Conservation (phyloP, 2,329 filamentous ascomycete species). For the Scytalidium lignicola region DNA sequence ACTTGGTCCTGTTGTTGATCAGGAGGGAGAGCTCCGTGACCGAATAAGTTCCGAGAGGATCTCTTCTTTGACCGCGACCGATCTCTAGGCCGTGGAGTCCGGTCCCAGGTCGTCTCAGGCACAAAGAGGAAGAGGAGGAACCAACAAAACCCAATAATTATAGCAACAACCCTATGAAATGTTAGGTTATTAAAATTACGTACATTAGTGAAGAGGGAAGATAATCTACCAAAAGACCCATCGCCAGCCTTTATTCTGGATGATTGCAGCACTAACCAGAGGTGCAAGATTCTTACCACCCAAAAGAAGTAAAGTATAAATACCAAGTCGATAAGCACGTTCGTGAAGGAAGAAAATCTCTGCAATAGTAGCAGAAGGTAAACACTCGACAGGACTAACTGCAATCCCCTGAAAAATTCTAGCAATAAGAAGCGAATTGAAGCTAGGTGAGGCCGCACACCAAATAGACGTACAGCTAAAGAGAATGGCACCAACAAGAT, state of each 20-base stretch:
- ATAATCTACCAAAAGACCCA: constrained; percentile 76
- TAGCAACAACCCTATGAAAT: constrained; percentile 65
- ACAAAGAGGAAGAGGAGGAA: constrained; percentile 81
- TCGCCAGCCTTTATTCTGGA: constrained; percentile 73
- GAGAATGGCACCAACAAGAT: constrained; percentile 70
- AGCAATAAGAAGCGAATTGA: constrained; percentile 72
- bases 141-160: constrained; percentile 68
- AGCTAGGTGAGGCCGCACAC: constrained; percentile 81
- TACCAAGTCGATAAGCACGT: constrained; percentile 84
- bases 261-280: constrained; percentile 79
- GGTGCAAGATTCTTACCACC: constrained; percentile 90
- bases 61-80: not conserved
- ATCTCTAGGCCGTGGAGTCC: constrained; percentile 52
- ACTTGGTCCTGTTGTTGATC: not conserved
- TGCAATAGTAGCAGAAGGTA: constrained; percentile 89
- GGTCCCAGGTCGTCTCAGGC: constrained; percentile 94
- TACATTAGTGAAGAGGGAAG: not conserved
- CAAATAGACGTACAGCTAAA: constrained; percentile 75
- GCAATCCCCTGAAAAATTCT: constrained; percentile 84
- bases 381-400: constrained; percentile 84
- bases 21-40: not conserved
- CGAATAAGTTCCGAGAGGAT: not conserved
- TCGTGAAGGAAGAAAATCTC: constrained; percentile 97
- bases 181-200: not conserved
- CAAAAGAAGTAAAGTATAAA: constrained; percentile 84